Base-by-base conservation (phyloP, 805 yeast genomes). In the Candida verbasci region DNA sequence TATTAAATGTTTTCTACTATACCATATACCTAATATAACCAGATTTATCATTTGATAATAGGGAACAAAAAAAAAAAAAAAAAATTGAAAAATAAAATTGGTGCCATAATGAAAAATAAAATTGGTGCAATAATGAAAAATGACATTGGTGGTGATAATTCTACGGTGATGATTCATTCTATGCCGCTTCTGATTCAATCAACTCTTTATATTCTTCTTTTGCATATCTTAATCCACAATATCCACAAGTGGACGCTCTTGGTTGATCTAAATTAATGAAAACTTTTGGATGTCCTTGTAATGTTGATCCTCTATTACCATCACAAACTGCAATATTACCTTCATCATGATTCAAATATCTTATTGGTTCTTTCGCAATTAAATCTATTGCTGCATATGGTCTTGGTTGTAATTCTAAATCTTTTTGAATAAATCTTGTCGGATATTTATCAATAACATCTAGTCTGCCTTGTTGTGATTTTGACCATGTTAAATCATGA, bases 351-450 rank as follows among this genome's bases (percentile, higher is more conserved):
- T 61, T 51, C 42, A 86, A 65, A 52, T 73, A 82, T 47, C 76
- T 66, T 28, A 86, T 64, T 2, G 95, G 95, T 52, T 79, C 78
- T 53, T 80, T 65, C 22, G 82, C 80, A 48, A 86, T 83, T 58
- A 86, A 71, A 30, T 86, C 93, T 52, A 86, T 86, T 38, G 94
- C 95, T 28, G 94, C 85, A 43, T 78, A 77, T 6, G 95, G 87
- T 50, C 72, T 74, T 38, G 95, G 95, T 62, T 86, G 93, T 30
- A 63, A 53, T 5, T 63, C 60, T 39, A 86, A 64, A 52, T 86
- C 87, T 44, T 65, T 75, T 50, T 84, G 94, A 34, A 80, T 75
- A 50, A 86, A 86, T 48, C 89, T 70, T 35, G 52, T 53, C 3
- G 84, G 78, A 41, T 79, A 72, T 21, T 49, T 57, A 37, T 72